Percentiles rank a stretch among this genome's conserved stretches.
Conservation (phyloP, 2,329 filamentous ascomycete species). For the Monilinia vaccinii-corymbosi region DNA sequence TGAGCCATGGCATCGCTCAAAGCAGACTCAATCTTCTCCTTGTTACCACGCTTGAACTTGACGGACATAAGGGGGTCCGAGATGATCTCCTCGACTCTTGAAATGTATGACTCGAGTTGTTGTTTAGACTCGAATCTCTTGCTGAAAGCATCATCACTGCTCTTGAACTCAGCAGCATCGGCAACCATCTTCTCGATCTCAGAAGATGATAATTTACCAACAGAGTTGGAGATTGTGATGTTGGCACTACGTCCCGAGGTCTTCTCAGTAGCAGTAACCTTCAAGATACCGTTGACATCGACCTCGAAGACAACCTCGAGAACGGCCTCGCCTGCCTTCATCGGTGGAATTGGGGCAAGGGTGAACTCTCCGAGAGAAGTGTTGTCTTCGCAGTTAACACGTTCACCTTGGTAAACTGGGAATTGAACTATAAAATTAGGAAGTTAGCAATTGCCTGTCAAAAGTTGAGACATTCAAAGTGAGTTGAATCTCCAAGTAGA, state of each 20-base stretch:
- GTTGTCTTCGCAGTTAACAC: constrained; percentile 97
- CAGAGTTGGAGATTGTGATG: constrained; percentile 99
- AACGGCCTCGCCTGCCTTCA: constrained; percentile 72
- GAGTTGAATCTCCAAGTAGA: too few relatives aligned
- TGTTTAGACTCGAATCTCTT: constrained; percentile 99
- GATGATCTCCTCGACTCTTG: constrained; percentile 96
- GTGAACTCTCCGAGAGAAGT: constrained; percentile 97
- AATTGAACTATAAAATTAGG: constrained; percentile 54
- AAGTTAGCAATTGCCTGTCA: too few relatives aligned
- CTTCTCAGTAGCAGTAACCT: constrained; percentile 99
- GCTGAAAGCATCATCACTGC: constrained; percentile 94
- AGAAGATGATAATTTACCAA: constrained; percentile 87
- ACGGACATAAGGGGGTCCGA: constrained; percentile 92
- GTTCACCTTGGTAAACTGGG: constrained; percentile 91
- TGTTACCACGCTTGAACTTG: constrained; percentile 97
- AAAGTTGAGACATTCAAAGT: too few relatives aligned
- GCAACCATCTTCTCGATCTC: constrained; percentile 98
- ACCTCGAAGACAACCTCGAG: constrained; percentile 99
- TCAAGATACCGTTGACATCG: constrained; percentile 99
- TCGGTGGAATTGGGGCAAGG: constrained; percentile 75
- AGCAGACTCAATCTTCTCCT: constrained; percentile 98
- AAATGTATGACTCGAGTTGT: constrained; percentile 98
- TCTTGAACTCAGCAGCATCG: constrained; percentile 98
- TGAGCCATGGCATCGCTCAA: constrained; percentile 96
- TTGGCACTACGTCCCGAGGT: constrained; percentile 95